These are phyloP conservation scores for Candida sp. DNA, from an alignment of 1,139 yeast genomes.

Conservation along the genomic window DNA sequence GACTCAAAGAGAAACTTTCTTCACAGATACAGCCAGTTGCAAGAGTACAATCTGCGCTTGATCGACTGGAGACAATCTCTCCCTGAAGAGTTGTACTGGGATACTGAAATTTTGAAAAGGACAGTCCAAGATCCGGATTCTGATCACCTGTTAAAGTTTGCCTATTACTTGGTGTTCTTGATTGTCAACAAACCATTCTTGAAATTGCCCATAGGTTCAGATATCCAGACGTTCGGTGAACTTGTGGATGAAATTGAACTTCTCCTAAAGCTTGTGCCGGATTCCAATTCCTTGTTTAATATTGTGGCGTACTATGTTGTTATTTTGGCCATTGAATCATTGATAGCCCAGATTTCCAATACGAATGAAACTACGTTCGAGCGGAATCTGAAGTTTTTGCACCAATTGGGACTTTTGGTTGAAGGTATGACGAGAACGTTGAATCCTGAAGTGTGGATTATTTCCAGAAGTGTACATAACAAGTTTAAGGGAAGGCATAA, in stretches of 20 bases:
- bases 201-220: slow-evolving; percentile 8
- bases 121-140: not conserved
- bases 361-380: not conserved
- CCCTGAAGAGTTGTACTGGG: slow-evolving; percentile 9
- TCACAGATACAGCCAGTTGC: slow-evolving; percentile 8
- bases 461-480: slow-evolving; percentile 9
- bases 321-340: slow-evolving; percentile 8
- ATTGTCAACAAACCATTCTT: slow-evolving; percentile 14
- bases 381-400: slow-evolving; percentile 2
- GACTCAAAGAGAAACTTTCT: slow-evolving; percentile 10
- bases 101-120: slow-evolving; percentile 5
- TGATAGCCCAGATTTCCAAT: slow-evolving; percentile 5
- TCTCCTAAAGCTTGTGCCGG: slow-evolving; percentile 4
- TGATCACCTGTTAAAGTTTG: slow-evolving; percentile 12
- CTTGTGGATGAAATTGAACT: slow-evolving; percentile 12
- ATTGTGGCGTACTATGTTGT: slow-evolving; percentile 12
- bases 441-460: slow-evolving; percentile 10
- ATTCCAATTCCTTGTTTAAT: slow-evolving; percentile 7
- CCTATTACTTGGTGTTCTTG: slow-evolving; percentile 10
- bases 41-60: slow-evolving; percentile 9
- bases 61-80: slow-evolving; percentile 8
- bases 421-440: slow-evolving; percentile 5
- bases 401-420: slow-evolving; percentile 10
- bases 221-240: slow-evolving; percentile 8
- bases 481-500: slow-evolving; percentile 5